A percentile compares a stretch with the other conserved stretches of the same genome.
Conservation (phyloP, 495 filamentous ascomycete species). For the Lophiostoma macrostomum region DNA sequence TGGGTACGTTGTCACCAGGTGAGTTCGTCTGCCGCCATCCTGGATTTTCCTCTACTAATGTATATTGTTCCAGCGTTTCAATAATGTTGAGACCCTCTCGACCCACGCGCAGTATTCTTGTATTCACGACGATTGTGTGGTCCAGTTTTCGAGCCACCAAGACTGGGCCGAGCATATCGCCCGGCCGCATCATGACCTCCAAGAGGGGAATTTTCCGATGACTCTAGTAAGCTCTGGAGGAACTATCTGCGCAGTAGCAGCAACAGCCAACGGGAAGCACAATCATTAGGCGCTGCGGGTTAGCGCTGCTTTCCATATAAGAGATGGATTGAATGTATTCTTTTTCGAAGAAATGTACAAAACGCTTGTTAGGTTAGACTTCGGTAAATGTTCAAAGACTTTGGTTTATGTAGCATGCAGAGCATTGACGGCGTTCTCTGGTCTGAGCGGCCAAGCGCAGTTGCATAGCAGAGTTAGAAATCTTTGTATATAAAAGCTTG, state of each 20-base stretch:
- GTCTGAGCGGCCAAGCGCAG: too few species aligned
- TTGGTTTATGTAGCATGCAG: too few species aligned
- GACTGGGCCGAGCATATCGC: slow-evolving; percentile 25
- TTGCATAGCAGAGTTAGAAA: too few species aligned
- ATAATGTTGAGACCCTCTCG: slow-evolving; percentile 9
- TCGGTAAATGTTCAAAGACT: too few species aligned
- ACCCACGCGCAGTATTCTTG: slow-evolving; percentile 18
- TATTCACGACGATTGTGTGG: slow-evolving; percentile 18
- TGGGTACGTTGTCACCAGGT: slow-evolving; percentile 31
- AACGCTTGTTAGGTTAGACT: too few species aligned
- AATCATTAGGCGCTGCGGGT: not conserved
- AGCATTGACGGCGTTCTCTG: too few species aligned
- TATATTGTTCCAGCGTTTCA: slow-evolving; percentile 22
- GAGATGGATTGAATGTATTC: too few species aligned
- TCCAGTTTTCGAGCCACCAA: slow-evolving; percentile 7
- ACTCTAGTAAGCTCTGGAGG: not conserved
- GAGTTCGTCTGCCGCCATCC: slow-evolving; percentile 6
- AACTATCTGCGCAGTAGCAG: too few species aligned
- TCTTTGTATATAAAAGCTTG: too few species aligned
- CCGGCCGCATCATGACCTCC: slow-evolving; percentile 26
- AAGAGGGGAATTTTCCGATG: not conserved
- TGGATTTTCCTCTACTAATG: not conserved
- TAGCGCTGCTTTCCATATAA: not conserved
- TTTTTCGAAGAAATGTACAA: too few species aligned
- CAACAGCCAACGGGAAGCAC: not conserved